These are phyloP conservation scores for Aspergillus sp. DNA, from an alignment of 2,329 filamentous ascomycete species.

Conservation along the genomic window DNA sequence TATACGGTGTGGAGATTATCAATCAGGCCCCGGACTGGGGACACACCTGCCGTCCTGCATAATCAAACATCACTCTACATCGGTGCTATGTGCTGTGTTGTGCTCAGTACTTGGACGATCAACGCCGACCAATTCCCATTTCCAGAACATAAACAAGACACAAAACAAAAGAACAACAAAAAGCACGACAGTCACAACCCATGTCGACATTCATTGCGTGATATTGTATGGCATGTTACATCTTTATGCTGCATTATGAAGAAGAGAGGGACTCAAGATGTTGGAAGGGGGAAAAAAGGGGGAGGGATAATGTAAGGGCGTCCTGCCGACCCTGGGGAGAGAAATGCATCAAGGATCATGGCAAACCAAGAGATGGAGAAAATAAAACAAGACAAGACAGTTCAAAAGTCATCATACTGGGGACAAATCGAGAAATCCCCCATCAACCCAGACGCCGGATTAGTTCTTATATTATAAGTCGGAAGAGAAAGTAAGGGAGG, in stretches of 20 bases:
- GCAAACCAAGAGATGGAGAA: constrained; percentile 14
- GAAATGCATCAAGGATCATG: constrained; percentile 20
- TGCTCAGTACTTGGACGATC: background rate
- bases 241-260: constrained; percentile 25
- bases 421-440: constrained; percentile 21
- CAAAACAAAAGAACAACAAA: background rate
- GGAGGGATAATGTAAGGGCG: background rate
- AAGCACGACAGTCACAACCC: constrained; percentile 1
- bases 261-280: constrained; percentile 6
- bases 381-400: constrained; percentile 16
- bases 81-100: too few species aligned
- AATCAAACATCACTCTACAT: background rate
- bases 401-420: constrained; percentile 24
- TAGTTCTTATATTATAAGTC: constrained; percentile 40
- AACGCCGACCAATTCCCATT: background rate
- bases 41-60: background rate
- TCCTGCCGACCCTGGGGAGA: constrained; percentile 11
- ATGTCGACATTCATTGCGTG: constrained; percentile 19
- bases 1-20: too few species aligned
- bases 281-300: background rate
- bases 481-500: constrained; percentile 19
- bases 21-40: too few species aligned
- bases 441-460: constrained; percentile 36
- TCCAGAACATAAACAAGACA: background rate
- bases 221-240: constrained; percentile 27